Evolutionary conservation across 352 stramenopile species (phyloP).

Genomic region (Albugo candida): DNA sequence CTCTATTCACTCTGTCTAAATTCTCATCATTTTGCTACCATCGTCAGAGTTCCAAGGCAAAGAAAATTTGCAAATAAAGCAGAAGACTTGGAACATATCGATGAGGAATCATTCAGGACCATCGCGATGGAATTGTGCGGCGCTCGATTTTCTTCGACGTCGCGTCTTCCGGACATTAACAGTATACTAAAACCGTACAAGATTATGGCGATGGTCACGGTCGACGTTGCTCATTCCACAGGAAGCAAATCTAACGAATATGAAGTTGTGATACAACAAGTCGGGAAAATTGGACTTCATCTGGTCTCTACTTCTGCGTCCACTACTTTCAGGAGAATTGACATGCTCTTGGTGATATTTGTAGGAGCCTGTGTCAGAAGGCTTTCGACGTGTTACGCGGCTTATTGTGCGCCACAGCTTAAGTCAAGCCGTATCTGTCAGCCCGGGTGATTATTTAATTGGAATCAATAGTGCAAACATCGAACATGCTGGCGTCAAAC

Average conservation of each 20-base stretch:
- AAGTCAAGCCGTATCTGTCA: slow-evolving; percentile 48
- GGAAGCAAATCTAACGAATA: slow-evolving; percentile 67
- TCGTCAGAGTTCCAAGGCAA: too few species aligned
- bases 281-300: slow-evolving; percentile 41
- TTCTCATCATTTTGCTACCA: too few species aligned
- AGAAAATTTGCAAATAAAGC: too few species aligned
- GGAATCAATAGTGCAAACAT: slow-evolving; percentile 68
- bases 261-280: slow-evolving; percentile 38
- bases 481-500: slow-evolving; percentile 66
- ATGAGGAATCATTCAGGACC: too few species aligned
- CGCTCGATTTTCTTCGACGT: too few species aligned
- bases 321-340: background rate
- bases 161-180: slow-evolving; percentile 18
- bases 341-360: slow-evolving; percentile 5
- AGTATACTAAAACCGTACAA: slow-evolving; percentile 45
- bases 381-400: slow-evolving; percentile 18
- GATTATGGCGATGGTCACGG: slow-evolving; percentile 50
- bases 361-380: slow-evolving; percentile 24
- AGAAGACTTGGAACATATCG: too few species aligned
- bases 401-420: slow-evolving; percentile 60
- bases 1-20: too few species aligned
- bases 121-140: too few species aligned
- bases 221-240: slow-evolving; percentile 58
- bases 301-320: slow-evolving; percentile 16
- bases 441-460: slow-evolving; percentile 62